phyloP scores from a whole-genome alignment of 495 filamentous ascomycete species.

The Alectoria sarmentosa region DNA sequence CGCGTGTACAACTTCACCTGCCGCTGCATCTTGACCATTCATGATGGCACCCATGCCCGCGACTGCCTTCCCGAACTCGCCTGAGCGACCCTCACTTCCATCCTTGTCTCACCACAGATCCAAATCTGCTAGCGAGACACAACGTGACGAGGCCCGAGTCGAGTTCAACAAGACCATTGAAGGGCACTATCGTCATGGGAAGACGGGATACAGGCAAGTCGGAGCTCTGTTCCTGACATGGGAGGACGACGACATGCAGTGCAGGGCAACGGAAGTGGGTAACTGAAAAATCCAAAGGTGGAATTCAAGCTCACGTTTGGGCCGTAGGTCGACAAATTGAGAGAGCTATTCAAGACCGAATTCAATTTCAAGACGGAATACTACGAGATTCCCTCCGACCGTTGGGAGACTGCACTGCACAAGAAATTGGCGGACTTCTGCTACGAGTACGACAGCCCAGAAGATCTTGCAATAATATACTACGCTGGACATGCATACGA shows the following conservation, averaged over 20 bases:
- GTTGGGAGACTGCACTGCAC: slow-evolving; percentile 24
- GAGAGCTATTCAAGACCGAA: slow-evolving; percentile 16
- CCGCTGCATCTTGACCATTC: not conserved
- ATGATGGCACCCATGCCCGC: not conserved
- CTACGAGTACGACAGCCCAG: slow-evolving; percentile 25
- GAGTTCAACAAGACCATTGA: slow-evolving; percentile 26
- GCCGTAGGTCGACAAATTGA: slow-evolving; percentile 21
- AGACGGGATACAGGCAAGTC: slow-evolving; percentile 42
- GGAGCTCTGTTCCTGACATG: slow-evolving; percentile 47
- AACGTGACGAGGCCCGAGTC: slow-evolving; percentile 21
- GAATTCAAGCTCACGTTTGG: not conserved
- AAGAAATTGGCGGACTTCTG: slow-evolving; percentile 21
- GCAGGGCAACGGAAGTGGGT: slow-evolving; percentile 23
- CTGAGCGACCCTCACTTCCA: not conserved
- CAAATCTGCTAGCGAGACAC: slow-evolving; percentile 13
- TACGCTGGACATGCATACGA: slow-evolving; percentile 27
- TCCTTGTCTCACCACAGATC: not conserved
- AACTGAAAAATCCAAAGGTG: not conserved
- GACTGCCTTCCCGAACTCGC: slow-evolving; percentile 7
- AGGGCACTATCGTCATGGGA: slow-evolving; percentile 24
- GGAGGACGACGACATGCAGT: slow-evolving; percentile 47
- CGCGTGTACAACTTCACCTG: not conserved
- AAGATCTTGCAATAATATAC: slow-evolving; percentile 26
- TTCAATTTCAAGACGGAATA: slow-evolving; percentile 26
- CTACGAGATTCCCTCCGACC: slow-evolving; percentile 25